Evolutionary conservation across 83 land plant species (phyloP).

Genomic region (Thuja plicata): DNA sequence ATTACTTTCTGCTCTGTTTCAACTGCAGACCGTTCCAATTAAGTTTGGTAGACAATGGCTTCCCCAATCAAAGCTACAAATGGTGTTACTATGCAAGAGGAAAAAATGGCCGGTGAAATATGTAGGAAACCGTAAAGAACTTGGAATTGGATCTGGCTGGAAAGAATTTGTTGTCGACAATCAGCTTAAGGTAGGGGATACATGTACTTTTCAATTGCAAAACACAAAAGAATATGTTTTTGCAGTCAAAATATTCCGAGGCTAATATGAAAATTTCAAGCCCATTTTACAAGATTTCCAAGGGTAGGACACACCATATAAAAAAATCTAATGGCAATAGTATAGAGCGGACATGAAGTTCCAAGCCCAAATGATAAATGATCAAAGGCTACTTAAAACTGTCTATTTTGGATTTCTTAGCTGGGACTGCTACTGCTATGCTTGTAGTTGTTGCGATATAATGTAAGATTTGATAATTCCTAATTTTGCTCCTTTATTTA

Average conservation of each 20-base stretch:
- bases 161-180: background rate
- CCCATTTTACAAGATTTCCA: background rate
- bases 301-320: background rate
- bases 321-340: background rate
- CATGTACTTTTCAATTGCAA: background rate
- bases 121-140: background rate
- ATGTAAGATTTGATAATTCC: too few relatives aligned
- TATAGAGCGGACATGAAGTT: too few relatives aligned
- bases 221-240: background rate
- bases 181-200: slow-evolving; percentile 1
- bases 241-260: background rate
- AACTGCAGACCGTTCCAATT: background rate
- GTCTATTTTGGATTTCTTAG: too few relatives aligned
- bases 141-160: slow-evolving; percentile 1
- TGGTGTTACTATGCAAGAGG: background rate
- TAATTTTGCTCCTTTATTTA: too few relatives aligned
- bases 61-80: background rate
- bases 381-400: too few relatives aligned
- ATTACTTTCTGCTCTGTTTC: background rate
- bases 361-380: too few relatives aligned
- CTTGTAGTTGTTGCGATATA: too few relatives aligned
- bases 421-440: too few relatives aligned
- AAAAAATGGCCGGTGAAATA: background rate
- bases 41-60: background rate
- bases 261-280: background rate